Percentiles rank a stretch among this genome's conserved stretches.
Conservation (phyloP, 1,139 yeast genomes). For the Trichomonascaceae sp. region DNA sequence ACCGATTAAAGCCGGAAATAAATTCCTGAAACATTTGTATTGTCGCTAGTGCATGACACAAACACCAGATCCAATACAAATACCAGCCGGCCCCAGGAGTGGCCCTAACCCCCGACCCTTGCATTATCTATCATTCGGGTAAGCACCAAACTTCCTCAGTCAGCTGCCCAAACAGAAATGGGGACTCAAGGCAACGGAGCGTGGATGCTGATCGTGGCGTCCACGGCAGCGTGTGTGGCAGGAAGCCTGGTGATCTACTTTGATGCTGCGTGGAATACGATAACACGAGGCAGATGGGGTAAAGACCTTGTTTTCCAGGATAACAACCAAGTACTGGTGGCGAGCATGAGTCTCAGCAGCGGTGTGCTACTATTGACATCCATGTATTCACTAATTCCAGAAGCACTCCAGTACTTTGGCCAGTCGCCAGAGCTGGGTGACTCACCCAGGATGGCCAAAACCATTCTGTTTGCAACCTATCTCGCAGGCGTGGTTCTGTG, state of each 20-base stretch:
- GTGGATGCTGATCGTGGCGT: slow-evolving; percentile 46
- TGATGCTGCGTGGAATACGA: slow-evolving; percentile 32
- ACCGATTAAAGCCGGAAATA: no score
- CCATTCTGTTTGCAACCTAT: slow-evolving; percentile 38
- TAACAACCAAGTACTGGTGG: slow-evolving; percentile 48
- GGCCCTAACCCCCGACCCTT: no score
- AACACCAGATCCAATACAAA: no score
- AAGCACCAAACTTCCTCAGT: no score
- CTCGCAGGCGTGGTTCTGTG: slow-evolving; percentile 51
- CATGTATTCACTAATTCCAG: slow-evolving; percentile 60
- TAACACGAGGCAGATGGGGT: neutral
- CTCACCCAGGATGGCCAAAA: slow-evolving; percentile 20
- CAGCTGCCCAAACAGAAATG: no score
- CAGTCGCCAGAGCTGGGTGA: slow-evolving; percentile 18
- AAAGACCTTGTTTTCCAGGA: slow-evolving; percentile 29
- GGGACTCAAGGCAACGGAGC: no score
- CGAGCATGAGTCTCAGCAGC: slow-evolving; percentile 56
- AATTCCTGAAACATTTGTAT: no score
- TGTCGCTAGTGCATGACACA: no score
- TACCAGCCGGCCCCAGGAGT: no score
- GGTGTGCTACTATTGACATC: slow-evolving; percentile 63
- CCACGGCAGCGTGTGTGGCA: slow-evolving; percentile 43
- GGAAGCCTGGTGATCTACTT: slow-evolving; percentile 47
- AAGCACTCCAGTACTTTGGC: slow-evolving; percentile 29
- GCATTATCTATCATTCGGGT: no score